These are phyloP conservation scores for Emiliania huxleyi DNA, from an alignment of 78 protist genomes.

Conservation along the genomic window DNA sequence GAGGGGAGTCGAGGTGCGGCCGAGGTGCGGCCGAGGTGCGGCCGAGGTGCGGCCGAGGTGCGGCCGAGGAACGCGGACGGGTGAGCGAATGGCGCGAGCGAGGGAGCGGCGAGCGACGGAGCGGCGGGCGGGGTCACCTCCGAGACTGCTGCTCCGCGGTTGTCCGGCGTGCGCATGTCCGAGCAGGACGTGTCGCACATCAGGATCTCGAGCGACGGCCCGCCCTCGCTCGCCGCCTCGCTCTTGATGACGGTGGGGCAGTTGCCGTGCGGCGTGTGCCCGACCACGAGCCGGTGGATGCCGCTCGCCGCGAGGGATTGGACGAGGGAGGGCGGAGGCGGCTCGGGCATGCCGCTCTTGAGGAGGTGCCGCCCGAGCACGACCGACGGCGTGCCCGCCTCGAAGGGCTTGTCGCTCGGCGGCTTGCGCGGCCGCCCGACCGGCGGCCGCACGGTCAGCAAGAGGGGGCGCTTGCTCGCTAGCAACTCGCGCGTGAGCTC, in stretches of 20 bases:
- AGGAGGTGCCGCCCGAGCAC: background rate
- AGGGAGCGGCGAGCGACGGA: no score
- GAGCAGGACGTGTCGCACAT: constrained; percentile 28
- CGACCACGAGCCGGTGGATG: background rate
- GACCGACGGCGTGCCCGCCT: background rate
- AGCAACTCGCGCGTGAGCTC: no score
- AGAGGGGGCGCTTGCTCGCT: no score
- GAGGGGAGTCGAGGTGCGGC: no score
- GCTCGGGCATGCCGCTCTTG: background rate
- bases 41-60: no score
- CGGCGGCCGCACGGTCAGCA: no score
- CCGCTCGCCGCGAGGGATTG: background rate
- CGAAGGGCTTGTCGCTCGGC: no score
- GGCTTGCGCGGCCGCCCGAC: no score
- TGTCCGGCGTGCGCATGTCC: background rate
- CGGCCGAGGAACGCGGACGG: no score
- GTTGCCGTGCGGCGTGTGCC: constrained; percentile 50
- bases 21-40: no score
- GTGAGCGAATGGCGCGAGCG: no score
- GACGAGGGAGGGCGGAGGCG: background rate
- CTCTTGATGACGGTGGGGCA: background rate
- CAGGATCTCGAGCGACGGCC: background rate
- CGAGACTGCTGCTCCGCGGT: constrained; percentile 9
- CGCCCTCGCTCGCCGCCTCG: background rate
- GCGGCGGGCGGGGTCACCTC: no score